Evolutionary conservation across 768 basidiomycete genomes (phyloP).

Genomic region (Lanmaoa pseudosensibilis): DNA sequence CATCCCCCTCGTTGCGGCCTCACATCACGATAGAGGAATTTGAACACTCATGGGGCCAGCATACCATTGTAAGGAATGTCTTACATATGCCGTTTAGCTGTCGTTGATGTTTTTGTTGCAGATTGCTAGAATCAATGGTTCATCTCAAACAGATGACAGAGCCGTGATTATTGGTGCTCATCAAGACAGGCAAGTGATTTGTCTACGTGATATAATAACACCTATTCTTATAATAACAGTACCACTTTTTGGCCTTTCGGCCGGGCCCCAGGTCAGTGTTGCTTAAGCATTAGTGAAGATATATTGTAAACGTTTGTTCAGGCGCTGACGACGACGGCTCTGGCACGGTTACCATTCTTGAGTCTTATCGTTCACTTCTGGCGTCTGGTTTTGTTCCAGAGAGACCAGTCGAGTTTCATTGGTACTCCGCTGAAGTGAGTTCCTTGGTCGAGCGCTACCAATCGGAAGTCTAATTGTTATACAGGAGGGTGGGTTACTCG

Average conservation of each 20-base stretch:
- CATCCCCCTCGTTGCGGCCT: constrained; percentile 53
- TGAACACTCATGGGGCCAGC: constrained; percentile 81
- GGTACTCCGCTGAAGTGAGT: constrained; percentile 46
- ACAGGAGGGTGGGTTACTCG: constrained; percentile 78
- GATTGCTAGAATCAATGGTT: constrained; percentile 78
- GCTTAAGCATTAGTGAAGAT: not conserved
- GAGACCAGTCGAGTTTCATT: constrained; percentile 49
- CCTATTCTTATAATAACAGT: constrained; percentile 33
- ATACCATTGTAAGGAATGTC: constrained; percentile 56
- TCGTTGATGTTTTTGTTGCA: constrained; percentile 28
- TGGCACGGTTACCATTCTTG: constrained; percentile 46
- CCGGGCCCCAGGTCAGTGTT: constrained; percentile 64
- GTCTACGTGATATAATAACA: not conserved
- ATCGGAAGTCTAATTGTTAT: not conserved
- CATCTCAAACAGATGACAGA: constrained; percentile 56
- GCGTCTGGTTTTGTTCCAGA: constrained; percentile 42
- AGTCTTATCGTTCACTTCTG: constrained; percentile 43
- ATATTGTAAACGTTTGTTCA: constrained; percentile 5
- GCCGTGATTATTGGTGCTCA: constrained; percentile 77
- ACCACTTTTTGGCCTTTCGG: constrained; percentile 79
- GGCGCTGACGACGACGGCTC: constrained; percentile 48
- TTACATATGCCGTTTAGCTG: not conserved
- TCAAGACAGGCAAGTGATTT: constrained; percentile 63
- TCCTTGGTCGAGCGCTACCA: not conserved
- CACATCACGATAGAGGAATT: constrained; percentile 72